These are phyloP conservation scores for Leptographium wingfieldii DNA, from an alignment of 2,329 filamentous ascomycete genomes.

Conservation along the genomic window DNA sequence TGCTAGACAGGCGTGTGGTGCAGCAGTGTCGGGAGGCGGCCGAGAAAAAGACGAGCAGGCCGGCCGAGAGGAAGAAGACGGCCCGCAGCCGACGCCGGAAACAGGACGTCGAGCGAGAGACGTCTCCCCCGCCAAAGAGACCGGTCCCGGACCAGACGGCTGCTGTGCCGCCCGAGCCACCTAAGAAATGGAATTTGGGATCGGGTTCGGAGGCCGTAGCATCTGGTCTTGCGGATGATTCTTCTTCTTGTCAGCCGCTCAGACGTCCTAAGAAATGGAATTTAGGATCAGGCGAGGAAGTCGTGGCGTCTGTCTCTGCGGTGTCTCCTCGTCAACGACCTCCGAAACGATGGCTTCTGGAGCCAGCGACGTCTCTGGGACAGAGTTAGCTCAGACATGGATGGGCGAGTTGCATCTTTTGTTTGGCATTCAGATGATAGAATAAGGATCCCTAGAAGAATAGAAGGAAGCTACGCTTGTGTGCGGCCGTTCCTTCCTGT, in stretches of 20 bases:
- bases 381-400: not conserved
- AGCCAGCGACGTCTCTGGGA: not conserved
- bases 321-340: not conserved
- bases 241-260: not conserved
- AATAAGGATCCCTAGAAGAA: too few species aligned
- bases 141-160: not conserved
- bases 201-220: not conserved
- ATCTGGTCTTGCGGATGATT: not conserved
- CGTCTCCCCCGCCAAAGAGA: not conserved
- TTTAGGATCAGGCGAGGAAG: not conserved
- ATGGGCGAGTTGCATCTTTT: too few species aligned
- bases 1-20: slow-evolving; percentile 35
- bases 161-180: not conserved
- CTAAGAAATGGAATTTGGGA: not conserved
- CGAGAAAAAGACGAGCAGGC: slow-evolving; percentile 17
- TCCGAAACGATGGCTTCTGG: not conserved
- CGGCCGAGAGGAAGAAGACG: not conserved
- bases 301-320: not conserved
- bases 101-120: not conserved
- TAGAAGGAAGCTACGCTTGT: too few species aligned
- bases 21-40: slow-evolving; percentile 36
- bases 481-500: not conserved
- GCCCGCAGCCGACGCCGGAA: not conserved
- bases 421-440: too few species aligned
- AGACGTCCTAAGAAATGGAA: not conserved